A percentile compares a stretch with the other conserved stretches of the same genome.
phyloP scores from a whole-genome alignment of 1,139 yeast genomes.

The Hyphopichia wangnamkhiaoensis region DNA sequence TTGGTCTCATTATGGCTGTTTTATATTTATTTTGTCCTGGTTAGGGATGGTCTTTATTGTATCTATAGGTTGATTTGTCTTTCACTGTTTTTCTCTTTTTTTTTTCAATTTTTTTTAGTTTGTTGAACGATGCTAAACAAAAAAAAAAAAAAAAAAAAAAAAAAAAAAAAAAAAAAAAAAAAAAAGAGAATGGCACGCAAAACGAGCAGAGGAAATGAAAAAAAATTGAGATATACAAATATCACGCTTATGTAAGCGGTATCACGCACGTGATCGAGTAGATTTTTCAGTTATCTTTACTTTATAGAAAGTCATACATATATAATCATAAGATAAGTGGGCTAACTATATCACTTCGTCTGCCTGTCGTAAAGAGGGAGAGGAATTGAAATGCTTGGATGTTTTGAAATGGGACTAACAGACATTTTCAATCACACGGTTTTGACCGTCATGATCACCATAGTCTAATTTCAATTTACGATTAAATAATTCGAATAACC shows the following conservation, averaged over 20 bases:
- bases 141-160: background rate
- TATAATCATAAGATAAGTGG: too few species aligned
- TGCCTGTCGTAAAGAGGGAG: too few species aligned
- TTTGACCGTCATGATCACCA: constrained; percentile 60
- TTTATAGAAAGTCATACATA: too few species aligned
- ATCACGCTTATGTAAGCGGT: constrained; percentile 1
- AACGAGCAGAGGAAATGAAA: background rate
- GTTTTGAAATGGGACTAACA: constrained; percentile 45
- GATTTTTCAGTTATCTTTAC: too few species aligned
- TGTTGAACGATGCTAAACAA: constrained; percentile 1
- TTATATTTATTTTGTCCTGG: background rate
- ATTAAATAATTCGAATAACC: constrained; percentile 70
- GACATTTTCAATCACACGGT: constrained; percentile 57
- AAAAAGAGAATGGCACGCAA: background rate
- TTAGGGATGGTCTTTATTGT: background rate
- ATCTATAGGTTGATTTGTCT: background rate
- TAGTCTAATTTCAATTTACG: constrained; percentile 66
- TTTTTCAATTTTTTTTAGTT: constrained; percentile 1
- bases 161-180: background rate
- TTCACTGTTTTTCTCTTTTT: background rate
- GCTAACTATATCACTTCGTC: too few species aligned
- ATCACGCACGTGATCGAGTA: too few species aligned
- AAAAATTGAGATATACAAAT: background rate
- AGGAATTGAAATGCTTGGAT: background rate
- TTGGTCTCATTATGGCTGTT: constrained; percentile 43